phyloP scores from a whole-genome alignment of 768 basidiomycete species.

The Lentinula sp. region DNA sequence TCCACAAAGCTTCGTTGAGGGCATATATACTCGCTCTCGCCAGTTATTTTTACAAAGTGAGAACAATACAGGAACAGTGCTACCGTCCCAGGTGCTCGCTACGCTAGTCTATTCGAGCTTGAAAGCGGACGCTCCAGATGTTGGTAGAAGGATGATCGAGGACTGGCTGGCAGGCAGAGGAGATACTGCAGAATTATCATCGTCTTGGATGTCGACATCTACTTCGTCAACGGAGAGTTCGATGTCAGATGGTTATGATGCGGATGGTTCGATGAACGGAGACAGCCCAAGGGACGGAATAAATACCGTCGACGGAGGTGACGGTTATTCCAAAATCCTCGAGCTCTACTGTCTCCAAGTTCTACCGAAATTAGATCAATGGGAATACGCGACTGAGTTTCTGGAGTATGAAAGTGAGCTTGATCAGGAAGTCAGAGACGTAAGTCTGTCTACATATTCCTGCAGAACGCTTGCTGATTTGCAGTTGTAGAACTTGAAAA shows the following conservation, averaged over 20 bases:
- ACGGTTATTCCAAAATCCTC: conserved; percentile 68
- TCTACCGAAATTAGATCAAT: conserved; percentile 66
- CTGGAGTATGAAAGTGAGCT: conserved; percentile 69
- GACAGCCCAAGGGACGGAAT: neutral
- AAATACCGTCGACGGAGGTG: conserved; percentile 22
- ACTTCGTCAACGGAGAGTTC: neutral
- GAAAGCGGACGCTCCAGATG: conserved; percentile 54
- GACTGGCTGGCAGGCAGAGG: conserved; percentile 69
- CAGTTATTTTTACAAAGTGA: conserved; percentile 48
- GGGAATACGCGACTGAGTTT: conserved; percentile 78
- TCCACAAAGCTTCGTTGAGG: conserved; percentile 48
- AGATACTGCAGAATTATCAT: conserved; percentile 7
- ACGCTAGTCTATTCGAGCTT: conserved; percentile 68
- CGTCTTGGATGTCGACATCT: neutral
- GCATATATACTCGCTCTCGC: conserved; percentile 60
- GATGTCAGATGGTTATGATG: neutral
- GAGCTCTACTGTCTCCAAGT: conserved; percentile 74
- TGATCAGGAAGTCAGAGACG: conserved; percentile 40
- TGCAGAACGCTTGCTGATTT: conserved; percentile 5
- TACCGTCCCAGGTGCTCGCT: conserved; percentile 65
- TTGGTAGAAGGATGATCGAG: conserved; percentile 63
- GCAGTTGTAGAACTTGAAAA: conserved; percentile 28
- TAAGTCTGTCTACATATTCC: conserved; percentile 22
- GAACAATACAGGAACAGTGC: conserved; percentile 36
- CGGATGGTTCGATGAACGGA: conserved; percentile 12